Conservation (phyloP, 768 basidiomycete species). For the Amanita inopinata region DNA sequence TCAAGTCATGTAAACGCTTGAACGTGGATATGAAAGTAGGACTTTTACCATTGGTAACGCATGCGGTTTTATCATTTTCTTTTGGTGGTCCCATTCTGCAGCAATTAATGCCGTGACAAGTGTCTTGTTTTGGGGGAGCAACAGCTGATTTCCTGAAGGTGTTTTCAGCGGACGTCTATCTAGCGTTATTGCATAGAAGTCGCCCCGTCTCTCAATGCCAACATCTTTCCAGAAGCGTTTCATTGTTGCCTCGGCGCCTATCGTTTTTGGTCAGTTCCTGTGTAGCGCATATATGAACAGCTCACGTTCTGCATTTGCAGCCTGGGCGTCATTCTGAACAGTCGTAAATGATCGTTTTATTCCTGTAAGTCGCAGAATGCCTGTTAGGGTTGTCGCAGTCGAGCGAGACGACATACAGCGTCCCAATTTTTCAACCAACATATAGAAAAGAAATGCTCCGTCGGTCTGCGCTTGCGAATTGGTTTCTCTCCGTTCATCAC, state of each 20-base stretch:
- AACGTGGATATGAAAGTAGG: no score
- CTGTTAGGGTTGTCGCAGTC: constrained; percentile 9
- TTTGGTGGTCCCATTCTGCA: constrained; percentile 95
- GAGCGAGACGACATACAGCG: constrained; percentile 8
- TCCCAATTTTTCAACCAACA: background rate
- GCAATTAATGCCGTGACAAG: constrained; percentile 81
- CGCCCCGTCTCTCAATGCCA: constrained; percentile 51
- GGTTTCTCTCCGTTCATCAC: no score
- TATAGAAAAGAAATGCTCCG: background rate
- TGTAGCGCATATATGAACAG: background rate
- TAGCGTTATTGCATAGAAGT: constrained; percentile 54
- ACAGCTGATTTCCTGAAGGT: constrained; percentile 67
- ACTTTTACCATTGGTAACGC: constrained; percentile 76
- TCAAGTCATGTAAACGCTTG: no score
- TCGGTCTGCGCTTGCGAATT: background rate
- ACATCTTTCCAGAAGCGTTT: constrained; percentile 94
- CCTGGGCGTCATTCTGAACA: constrained; percentile 31
- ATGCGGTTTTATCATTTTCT: constrained; percentile 75
- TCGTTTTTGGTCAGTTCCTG: background rate
- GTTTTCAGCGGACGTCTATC: constrained; percentile 85
- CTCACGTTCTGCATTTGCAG: constrained; percentile 59
- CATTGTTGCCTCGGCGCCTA: constrained; percentile 81
- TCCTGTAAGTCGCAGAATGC: constrained; percentile 1
- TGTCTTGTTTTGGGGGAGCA: constrained; percentile 59
- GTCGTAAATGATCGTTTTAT: constrained; percentile 6